Evolutionary conservation across 345 rosid genomes (phyloP).

Genomic region (Boechera retrofracta): DNA sequence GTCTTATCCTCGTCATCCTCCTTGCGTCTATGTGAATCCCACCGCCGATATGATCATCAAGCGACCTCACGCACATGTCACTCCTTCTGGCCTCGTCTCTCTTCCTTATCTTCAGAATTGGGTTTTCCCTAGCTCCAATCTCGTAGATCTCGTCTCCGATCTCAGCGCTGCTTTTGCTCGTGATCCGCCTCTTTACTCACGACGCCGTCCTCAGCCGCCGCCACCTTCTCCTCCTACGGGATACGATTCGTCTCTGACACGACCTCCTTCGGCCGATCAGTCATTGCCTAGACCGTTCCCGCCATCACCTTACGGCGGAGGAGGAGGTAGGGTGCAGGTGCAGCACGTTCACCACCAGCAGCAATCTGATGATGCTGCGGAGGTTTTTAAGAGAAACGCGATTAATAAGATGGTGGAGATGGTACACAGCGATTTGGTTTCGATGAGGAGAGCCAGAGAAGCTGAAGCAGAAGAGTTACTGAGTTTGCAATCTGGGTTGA

Average conservation of each 20-base stretch:
- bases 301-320: slow-evolving; percentile 54
- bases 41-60: slow-evolving; percentile 97
- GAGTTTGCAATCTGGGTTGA: slow-evolving; percentile 66
- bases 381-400: slow-evolving; percentile 72
- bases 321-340: slow-evolving; percentile 37
- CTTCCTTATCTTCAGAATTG: slow-evolving; percentile 80
- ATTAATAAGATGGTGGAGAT: slow-evolving; percentile 77
- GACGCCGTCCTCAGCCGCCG: slow-evolving; percentile 62
- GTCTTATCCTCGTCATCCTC: slow-evolving; percentile 92
- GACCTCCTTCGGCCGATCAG: slow-evolving; percentile 33
- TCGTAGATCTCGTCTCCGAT: slow-evolving; percentile 72
- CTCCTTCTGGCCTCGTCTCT: slow-evolving; percentile 92
- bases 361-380: slow-evolving; percentile 75
- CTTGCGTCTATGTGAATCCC: slow-evolving; percentile 90
- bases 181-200: slow-evolving; percentile 94
- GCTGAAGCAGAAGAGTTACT: slow-evolving; percentile 84
- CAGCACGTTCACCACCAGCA: slow-evolving; percentile 45
- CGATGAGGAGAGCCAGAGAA: slow-evolving; percentile 77
- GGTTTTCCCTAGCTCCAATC: slow-evolving; percentile 88
- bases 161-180: slow-evolving; percentile 62
- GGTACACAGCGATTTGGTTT: slow-evolving; percentile 67
- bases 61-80: slow-evolving; percentile 81
- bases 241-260: slow-evolving; percentile 42
- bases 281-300: slow-evolving; percentile 56
- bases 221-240: slow-evolving; percentile 35